A percentile compares a stretch with the other conserved stretches of the same genome.
These are phyloP conservation scores for Mycena maculata DNA, from an alignment of 768 basidiomycete genomes.

Conservation along the genomic window DNA sequence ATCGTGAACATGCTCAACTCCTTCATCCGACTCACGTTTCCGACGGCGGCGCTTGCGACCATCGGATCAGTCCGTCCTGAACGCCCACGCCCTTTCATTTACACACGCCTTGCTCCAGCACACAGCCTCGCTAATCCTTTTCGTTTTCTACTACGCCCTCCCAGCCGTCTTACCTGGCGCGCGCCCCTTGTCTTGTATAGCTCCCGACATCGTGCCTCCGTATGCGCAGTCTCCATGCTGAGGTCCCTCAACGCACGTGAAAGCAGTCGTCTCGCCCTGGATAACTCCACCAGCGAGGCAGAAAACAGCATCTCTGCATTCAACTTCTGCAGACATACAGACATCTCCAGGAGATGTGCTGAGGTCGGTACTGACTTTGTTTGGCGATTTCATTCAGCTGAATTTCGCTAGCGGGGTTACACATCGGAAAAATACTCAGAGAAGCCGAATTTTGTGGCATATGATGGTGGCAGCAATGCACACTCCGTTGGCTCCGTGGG, in stretches of 20 bases:
- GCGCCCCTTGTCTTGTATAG: constrained; percentile 33
- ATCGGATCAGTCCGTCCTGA: constrained; percentile 37
- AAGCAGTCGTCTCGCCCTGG: constrained; percentile 27
- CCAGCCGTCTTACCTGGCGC: background rate
- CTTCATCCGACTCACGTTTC: constrained; percentile 45
- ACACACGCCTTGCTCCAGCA: background rate
- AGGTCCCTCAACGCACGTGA: constrained; percentile 47
- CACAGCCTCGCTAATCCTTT: constrained; percentile 43
- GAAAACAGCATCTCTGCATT: too few species aligned
- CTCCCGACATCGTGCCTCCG: constrained; percentile 41
- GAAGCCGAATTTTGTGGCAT: too few species aligned
- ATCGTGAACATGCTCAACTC: constrained; percentile 42
- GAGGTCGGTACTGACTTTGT: too few species aligned
- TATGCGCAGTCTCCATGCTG: constrained; percentile 51
- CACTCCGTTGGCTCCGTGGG: too few species aligned
- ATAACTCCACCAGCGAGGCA: too few species aligned
- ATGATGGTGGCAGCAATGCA: too few species aligned
- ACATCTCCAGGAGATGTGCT: too few species aligned
- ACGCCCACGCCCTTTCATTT: background rate
- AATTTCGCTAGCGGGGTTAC: too few species aligned
- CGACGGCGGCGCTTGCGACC: constrained; percentile 45
- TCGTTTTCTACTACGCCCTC: constrained; percentile 44
- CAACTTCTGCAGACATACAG: too few species aligned
- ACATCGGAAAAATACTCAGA: too few species aligned
- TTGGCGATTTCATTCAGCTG: too few species aligned